Percentiles rank a stretch among this genome's conserved stretches.
These are phyloP conservation scores for Metschnikowia sp. DNA, from an alignment of 805 yeast genomes.

Conservation along the genomic window DNA sequence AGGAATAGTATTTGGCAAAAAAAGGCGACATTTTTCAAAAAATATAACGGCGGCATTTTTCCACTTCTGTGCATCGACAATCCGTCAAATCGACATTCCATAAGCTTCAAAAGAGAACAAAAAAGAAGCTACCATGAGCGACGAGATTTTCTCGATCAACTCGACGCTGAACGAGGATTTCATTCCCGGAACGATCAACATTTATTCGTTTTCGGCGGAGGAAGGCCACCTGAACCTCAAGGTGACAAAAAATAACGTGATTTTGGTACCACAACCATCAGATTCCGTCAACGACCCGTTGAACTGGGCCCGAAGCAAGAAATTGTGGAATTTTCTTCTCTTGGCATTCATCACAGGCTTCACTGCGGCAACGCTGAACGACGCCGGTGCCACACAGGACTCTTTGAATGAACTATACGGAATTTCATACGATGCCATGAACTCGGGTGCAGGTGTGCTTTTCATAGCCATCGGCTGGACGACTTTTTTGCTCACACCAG, in stretches of 20 bases:
- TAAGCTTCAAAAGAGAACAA: background rate
- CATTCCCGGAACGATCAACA: constrained; percentile 19
- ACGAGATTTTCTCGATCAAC: constrained; percentile 11
- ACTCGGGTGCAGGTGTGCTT: constrained; percentile 77
- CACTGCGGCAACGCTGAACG: constrained; percentile 72
- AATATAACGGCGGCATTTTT: too few relatives aligned
- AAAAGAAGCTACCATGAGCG: background rate
- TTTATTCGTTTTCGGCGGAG: constrained; percentile 14
- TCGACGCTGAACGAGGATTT: constrained; percentile 15
- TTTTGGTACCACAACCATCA: constrained; percentile 48
- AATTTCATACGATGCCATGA: constrained; percentile 65
- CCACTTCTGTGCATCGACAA: too few relatives aligned
- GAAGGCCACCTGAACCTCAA: constrained; percentile 11
- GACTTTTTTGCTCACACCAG: constrained; percentile 62
- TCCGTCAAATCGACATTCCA: background rate
- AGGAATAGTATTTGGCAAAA: too few relatives aligned
- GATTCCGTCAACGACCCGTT: constrained; percentile 49
- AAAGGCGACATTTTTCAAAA: too few relatives aligned
- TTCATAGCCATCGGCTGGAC: constrained; percentile 68
- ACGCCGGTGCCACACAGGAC: constrained; percentile 71
- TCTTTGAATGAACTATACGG: constrained; percentile 59
- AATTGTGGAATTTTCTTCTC: constrained; percentile 36
- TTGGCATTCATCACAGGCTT: constrained; percentile 58
- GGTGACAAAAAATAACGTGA: constrained; percentile 28
- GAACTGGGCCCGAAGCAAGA: constrained; percentile 39